Base-by-base conservation (phyloP, 202 grass and related monocot genomes). In the Miscanthus sacchariflorus region DNA sequence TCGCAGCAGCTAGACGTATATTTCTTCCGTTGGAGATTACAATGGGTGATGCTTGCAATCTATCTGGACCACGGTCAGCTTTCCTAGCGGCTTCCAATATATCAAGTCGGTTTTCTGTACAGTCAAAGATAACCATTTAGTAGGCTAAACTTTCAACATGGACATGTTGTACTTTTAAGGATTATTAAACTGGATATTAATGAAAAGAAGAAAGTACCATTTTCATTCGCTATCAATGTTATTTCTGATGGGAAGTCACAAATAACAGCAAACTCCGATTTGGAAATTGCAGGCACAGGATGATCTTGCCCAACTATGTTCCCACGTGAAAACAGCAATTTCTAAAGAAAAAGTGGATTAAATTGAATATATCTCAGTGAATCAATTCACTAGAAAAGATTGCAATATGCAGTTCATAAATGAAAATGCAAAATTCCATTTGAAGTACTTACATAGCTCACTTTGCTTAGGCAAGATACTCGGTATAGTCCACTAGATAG, bases 161-260 rank as follows among this genome's bases (percentile, higher is more conserved):
- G 24, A 66, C 15, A 81, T 70, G 58, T 66, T 19, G 6, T 44
- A 75, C 40, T 67, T 67, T 46, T 63, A 85, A 33, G 83, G n/a
- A 64, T 64, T 25, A 33, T 64, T 40, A 80, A 79, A 74, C 10
- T 84, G 59, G 19, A 77, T 87, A 82, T 81, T 38, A 84, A 88
- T 84, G 58, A 79, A 74, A 86, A 95, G 72, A 42, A 68, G 46
- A 80, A 68, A 71, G 58, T 96, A 98, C 96, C 96, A 88, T 95
- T 91, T 96, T 98, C 94, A 91, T 98, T 98, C n/a, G 94, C 92
- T 89, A 98, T 94, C 70, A 98, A 86, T 85, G 75, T 89, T 77
- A 96, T 92, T 74, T 91, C 90, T 76, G 90, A 93, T 64, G 91
- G 96, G 68, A 98, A 90, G n/a, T 89, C 92, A 88, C 96, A 98